These are phyloP conservation scores for Euclidium syriacum DNA, from an alignment of 345 rosid species.

Conservation along the genomic window DNA sequence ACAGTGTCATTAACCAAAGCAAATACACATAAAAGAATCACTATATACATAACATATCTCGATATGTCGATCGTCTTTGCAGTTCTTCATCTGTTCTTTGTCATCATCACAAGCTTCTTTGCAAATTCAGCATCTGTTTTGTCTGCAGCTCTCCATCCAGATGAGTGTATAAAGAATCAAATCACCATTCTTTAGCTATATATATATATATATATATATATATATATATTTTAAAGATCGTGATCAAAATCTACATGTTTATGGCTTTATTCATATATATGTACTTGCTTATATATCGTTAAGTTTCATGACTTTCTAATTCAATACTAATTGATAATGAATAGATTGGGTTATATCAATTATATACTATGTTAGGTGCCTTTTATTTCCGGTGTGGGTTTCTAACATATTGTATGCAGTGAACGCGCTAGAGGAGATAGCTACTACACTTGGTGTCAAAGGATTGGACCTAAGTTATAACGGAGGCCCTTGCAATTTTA, in stretches of 20 bases:
- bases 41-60: background rate
- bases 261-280: background rate
- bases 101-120: conserved; percentile 4
- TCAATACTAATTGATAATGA: no score
- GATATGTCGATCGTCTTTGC: background rate
- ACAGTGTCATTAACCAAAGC: background rate
- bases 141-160: conserved; percentile 15
- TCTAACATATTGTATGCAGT: background rate
- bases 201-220: no score
- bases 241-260: no score
- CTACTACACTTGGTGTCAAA: conserved; percentile 15
- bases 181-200: no score
- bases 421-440: conserved; percentile 9
- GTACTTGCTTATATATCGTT: background rate
- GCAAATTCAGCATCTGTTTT: background rate
- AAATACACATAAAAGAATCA: background rate
- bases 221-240: no score
- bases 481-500: conserved; percentile 7
- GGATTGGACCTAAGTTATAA: background rate
- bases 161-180: background rate
- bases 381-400: no score
- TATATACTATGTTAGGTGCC: no score
- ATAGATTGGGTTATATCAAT: no score
- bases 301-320: no score
- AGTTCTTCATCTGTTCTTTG: background rate